Evolutionary conservation across 1,139 yeast genomes (phyloP).

Genomic region (Candida pseudoviswanathii): DNA sequence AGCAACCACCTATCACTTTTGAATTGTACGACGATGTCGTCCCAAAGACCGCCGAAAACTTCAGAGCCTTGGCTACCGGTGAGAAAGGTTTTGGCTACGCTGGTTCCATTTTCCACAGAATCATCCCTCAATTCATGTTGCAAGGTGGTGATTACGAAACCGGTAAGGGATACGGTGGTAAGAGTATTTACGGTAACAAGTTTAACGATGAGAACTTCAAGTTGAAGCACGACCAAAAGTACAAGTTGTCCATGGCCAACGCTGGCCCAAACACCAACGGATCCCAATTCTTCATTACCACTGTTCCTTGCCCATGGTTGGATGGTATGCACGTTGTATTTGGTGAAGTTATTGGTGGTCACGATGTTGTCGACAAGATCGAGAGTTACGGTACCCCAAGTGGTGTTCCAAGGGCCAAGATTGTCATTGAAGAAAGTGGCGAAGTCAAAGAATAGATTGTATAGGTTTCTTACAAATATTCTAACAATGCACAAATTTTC

Average conservation of each 20-base stretch:
- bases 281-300: conserved; percentile 98
- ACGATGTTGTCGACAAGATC: conserved; percentile 87
- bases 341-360: conserved; percentile 94
- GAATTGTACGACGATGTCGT: conserved; percentile 85
- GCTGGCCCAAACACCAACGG: conserved; percentile 99
- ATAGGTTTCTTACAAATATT: neutral
- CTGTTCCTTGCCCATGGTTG: conserved; percentile 94
- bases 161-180: conserved; percentile 95
- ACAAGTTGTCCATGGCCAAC: conserved; percentile 97
- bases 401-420: conserved; percentile 30
- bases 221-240: conserved; percentile 87
- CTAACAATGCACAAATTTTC: too few species aligned
- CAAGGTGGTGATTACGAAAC: conserved; percentile 99
- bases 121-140: conserved; percentile 96
- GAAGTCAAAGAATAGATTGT: conserved; percentile 19
- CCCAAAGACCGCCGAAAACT: conserved; percentile 96
- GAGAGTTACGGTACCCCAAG: conserved; percentile 42
- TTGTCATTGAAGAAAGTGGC: conserved; percentile 44
- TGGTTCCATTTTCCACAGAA: conserved; percentile 75
- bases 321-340: conserved; percentile 99
- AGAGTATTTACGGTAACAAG: conserved; percentile 70
- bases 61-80: conserved; percentile 93
- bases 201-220: conserved; percentile 95
- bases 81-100: conserved; percentile 81
- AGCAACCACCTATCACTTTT: conserved; percentile 33